These are phyloP conservation scores for Ascoidea rubescens DNA, from an alignment of 805 yeast species.

Conservation along the genomic window DNA sequence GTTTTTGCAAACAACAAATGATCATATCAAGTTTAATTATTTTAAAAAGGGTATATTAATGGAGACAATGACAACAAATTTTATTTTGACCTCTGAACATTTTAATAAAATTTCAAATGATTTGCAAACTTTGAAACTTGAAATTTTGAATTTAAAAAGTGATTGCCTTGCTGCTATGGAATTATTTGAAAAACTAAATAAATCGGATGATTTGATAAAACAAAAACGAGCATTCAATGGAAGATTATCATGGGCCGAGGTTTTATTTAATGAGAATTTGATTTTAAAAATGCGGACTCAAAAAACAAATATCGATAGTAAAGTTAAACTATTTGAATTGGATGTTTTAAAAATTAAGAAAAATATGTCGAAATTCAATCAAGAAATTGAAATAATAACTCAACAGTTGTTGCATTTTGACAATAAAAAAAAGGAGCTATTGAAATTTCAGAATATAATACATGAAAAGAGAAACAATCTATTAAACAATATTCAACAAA, in stretches of 20 bases:
- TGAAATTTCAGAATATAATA: not conserved
- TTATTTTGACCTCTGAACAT: slow-evolving; percentile 25
- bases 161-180: slow-evolving; percentile 29
- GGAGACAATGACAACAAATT: slow-evolving; percentile 47
- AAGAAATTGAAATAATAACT: slow-evolving; percentile 13
- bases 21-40: slow-evolving; percentile 54
- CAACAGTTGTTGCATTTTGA: slow-evolving; percentile 4
- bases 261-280: slow-evolving; percentile 16
- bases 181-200: slow-evolving; percentile 24
- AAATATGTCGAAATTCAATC: slow-evolving; percentile 9
- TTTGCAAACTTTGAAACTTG: slow-evolving; percentile 24
- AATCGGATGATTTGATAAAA: slow-evolving; percentile 26
- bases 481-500: slow-evolving; percentile 13
- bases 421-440: slow-evolving; percentile 13
- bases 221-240: slow-evolving; percentile 28
- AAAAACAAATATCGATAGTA: slow-evolving; percentile 7
- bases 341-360: slow-evolving; percentile 8
- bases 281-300: slow-evolving; percentile 8
- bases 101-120: slow-evolving; percentile 22
- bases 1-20: slow-evolving; percentile 66
- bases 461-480: slow-evolving; percentile 12
- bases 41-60: slow-evolving; percentile 74
- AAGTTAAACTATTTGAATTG: slow-evolving; percentile 10
- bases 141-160: slow-evolving; percentile 23
- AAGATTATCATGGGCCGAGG: slow-evolving; percentile 34